A percentile compares a stretch with the other conserved stretches of the same genome.
phyloP scores from a whole-genome alignment of 2,329 filamentous ascomycete species.

The Epichloe glyceriae region DNA sequence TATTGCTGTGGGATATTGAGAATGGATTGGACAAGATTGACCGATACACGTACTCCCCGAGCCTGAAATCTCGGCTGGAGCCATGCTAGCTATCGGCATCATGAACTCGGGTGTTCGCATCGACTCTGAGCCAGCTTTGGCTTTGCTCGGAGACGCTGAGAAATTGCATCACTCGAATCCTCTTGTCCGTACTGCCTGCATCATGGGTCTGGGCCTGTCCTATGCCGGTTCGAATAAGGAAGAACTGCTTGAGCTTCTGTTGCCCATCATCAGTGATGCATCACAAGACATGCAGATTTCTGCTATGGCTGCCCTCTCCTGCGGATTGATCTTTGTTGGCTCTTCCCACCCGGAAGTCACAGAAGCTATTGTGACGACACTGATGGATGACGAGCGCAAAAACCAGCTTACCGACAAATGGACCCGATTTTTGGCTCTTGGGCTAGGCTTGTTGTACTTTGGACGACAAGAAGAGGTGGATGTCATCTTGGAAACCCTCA shows the following conservation, averaged over 20 bases:
- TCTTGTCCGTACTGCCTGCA: conserved; percentile 66
- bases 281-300: conserved; percentile 87
- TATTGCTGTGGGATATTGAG: conserved; percentile 90
- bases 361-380: conserved; percentile 79
- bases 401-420: conserved; percentile 93
- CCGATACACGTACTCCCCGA: conserved; percentile 82
- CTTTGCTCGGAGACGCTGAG: conserved; percentile 67
- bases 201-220: conserved; percentile 91
- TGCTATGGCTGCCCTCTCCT: conserved; percentile 84
- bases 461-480: conserved; percentile 98
- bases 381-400: conserved; percentile 87
- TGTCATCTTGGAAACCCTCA: conserved; percentile 89
- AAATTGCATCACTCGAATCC: conserved; percentile 70
- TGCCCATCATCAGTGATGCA: conserved; percentile 79
- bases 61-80: conserved; percentile 73
- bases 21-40: conserved; percentile 87
- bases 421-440: conserved; percentile 92
- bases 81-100: conserved; percentile 85
- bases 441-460: conserved; percentile 87
- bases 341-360: conserved; percentile 85
- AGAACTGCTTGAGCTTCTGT: conserved; percentile 68
- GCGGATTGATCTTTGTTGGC: conserved; percentile 85
- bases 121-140: conserved; percentile 82
- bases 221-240: conserved; percentile 93
- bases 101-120: conserved; percentile 85